These are phyloP conservation scores for Gardenia jasminoides DNA, from an alignment of 257 asterid species.

Conservation along the genomic window DNA sequence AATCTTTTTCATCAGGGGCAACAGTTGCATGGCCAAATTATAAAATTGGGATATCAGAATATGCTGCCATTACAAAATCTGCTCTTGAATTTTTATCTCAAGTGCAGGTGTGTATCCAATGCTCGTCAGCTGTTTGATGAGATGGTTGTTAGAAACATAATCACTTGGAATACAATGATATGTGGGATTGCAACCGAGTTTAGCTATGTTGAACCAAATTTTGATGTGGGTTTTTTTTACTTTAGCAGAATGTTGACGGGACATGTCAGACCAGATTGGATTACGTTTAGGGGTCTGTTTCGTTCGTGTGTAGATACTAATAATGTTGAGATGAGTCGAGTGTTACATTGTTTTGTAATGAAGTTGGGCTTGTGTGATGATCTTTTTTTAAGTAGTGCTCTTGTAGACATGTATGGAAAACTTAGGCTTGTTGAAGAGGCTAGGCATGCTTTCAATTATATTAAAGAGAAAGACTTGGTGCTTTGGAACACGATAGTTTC, in stretches of 20 bases:
- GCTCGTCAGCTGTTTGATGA: slow-evolving; percentile 26
- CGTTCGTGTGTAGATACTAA: slow-evolving; percentile 9
- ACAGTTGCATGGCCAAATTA: slow-evolving; percentile 14
- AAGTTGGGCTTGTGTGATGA: slow-evolving; percentile 27
- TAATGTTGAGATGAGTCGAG: slow-evolving; percentile 9
- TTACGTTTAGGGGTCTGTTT: slow-evolving; percentile 30
- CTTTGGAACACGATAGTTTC: slow-evolving; percentile 37
- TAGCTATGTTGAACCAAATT: background rate
- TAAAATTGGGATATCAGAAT: slow-evolving; percentile 20
- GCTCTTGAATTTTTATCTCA: slow-evolving; percentile 20
- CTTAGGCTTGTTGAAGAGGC: slow-evolving; percentile 32
- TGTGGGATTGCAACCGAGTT: slow-evolving; percentile 14
- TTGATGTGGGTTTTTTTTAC: slow-evolving; percentile 20
- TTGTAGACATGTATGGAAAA: slow-evolving; percentile 35
- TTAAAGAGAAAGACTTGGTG: slow-evolving; percentile 24
- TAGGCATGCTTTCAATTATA: slow-evolving; percentile 26
- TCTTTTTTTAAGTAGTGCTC: slow-evolving; percentile 24
- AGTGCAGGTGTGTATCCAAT: slow-evolving; percentile 9
- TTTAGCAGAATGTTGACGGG: slow-evolving; percentile 30
- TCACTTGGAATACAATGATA: slow-evolving; percentile 28
- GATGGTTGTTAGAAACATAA: slow-evolving; percentile 19
- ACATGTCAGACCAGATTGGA: slow-evolving; percentile 25
- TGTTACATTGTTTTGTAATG: slow-evolving; percentile 26
- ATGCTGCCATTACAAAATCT: slow-evolving; percentile 23
- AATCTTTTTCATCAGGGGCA: slow-evolving; percentile 21